phyloP scores from a whole-genome alignment of 352 stramenopile species.

The Peronospora destructor region DNA sequence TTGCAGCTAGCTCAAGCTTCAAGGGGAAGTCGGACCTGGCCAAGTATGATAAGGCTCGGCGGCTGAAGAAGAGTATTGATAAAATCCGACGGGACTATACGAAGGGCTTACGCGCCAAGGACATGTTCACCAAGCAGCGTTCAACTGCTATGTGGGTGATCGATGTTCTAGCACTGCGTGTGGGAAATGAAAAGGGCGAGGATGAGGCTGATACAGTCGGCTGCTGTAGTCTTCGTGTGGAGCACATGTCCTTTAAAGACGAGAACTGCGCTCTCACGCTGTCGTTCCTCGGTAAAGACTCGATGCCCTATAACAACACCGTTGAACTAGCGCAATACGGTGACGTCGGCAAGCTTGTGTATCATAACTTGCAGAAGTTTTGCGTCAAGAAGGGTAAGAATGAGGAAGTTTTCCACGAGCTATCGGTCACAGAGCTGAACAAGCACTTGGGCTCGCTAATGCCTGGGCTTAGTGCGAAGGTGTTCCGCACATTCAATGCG shows the following conservation, averaged over 20 bases:
- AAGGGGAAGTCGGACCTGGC: constrained; percentile 98
- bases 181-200: constrained; percentile 99
- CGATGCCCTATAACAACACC: constrained; percentile 99
- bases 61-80: constrained; percentile 96
- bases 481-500: constrained; percentile 99
- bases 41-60: constrained; percentile 99
- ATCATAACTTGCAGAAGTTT: constrained; percentile 95
- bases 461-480: constrained; percentile 98
- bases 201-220: constrained; percentile 99
- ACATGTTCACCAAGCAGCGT: constrained; percentile 89
- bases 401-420: constrained; percentile 97
- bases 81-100: constrained; percentile 91
- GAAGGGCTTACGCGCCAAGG: constrained; percentile 83
- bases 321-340: constrained; percentile 92
- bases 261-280: constrained; percentile 93
- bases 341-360: constrained; percentile 88
- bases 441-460: constrained; percentile 97
- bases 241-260: constrained; percentile 96
- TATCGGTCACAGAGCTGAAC: constrained; percentile 96
- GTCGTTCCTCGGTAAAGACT: constrained; percentile 99
- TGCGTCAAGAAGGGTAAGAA: constrained; percentile 92
- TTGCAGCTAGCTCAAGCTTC: constrained; percentile 96
- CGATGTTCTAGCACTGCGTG: constrained; percentile 98
- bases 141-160: constrained; percentile 99
- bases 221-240: constrained; percentile 97